Evolutionary conservation across 1,284 basidiomycete genomes (phyloP).

Genomic region (Porogramme epimiltina): DNA sequence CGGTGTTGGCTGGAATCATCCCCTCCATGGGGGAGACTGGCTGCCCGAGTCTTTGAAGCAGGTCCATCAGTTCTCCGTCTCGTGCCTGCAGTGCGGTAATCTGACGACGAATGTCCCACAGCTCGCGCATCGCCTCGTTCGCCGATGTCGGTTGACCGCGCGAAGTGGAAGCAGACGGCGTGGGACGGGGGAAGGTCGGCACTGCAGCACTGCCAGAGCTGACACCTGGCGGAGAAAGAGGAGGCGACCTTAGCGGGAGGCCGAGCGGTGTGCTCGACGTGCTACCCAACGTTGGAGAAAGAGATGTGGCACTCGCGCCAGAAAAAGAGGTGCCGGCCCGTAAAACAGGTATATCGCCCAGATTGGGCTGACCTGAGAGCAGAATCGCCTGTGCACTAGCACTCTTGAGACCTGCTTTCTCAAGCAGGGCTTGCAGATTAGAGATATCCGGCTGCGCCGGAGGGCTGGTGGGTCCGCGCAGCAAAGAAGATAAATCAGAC

Average conservation of each 20-base stretch:
- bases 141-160: constrained; percentile 1
- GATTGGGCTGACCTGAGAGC: constrained; percentile 5
- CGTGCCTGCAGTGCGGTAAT: constrained; percentile 35
- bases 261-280: not conserved
- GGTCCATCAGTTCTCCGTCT: constrained; percentile 32
- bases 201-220: not conserved
- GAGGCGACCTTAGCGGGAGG: not conserved
- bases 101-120: constrained; percentile 37
- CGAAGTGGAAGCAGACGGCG: not conserved
- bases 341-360: not conserved
- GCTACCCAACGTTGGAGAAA: not conserved
- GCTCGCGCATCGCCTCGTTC: constrained; percentile 29
- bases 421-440: constrained; percentile 19
- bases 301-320: not conserved
- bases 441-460: constrained; percentile 12
- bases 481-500: constrained; percentile 11
- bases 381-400: constrained; percentile 16
- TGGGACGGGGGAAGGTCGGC: not conserved
- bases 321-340: not conserved
- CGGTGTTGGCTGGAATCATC: not conserved
- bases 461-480: constrained; percentile 5
- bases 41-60: constrained; percentile 28
- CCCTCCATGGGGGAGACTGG: constrained; percentile 13
- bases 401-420: constrained; percentile 22
- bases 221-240: not conserved